phyloP scores from a whole-genome alignment of 2,329 filamentous ascomycete genomes.

The Pseudogymnoascus sp. region DNA sequence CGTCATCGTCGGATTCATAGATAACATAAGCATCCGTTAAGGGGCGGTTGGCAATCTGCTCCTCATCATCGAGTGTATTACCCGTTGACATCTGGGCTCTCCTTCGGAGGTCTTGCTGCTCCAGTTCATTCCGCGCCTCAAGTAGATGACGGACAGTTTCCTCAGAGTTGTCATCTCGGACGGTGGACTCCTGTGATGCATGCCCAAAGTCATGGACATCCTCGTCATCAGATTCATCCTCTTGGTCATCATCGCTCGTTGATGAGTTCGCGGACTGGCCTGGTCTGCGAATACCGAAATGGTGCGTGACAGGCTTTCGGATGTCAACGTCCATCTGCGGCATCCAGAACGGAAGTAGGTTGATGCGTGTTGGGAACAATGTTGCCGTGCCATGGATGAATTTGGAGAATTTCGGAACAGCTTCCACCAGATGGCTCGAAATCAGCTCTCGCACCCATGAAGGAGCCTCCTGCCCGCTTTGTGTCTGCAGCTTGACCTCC shows the following conservation, averaged over 20 bases:
- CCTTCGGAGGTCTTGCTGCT: conserved; percentile 18
- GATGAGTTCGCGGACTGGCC: conserved; percentile 69
- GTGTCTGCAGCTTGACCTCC: conserved; percentile 96
- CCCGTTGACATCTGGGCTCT: conserved; percentile 21
- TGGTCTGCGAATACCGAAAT: conserved; percentile 82
- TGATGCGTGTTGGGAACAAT: conserved; percentile 77
- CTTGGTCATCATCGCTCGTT: conserved; percentile 65
- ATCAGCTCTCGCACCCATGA: conserved; percentile 95
- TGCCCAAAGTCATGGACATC: conserved; percentile 20
- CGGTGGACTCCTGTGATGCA: conserved; percentile 11
- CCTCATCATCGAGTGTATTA: conserved; percentile 65
- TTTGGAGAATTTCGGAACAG: conserved; percentile 98
- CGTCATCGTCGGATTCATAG: conserved; percentile 86
- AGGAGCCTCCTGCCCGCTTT: conserved; percentile 87
- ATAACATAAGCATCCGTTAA: conserved; percentile 68
- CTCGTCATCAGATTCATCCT: conserved; percentile 59
- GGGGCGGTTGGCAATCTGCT: conserved; percentile 60
- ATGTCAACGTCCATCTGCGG: conserved; percentile 98
- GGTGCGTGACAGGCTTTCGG: conserved; percentile 78
- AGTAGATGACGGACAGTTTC: conserved; percentile 18
- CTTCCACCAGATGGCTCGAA: conserved; percentile 88
- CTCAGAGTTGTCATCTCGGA: conserved; percentile 14
- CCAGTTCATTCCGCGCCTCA: conserved; percentile 16
- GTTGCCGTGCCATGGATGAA: conserved; percentile 93
- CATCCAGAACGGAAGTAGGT: conserved; percentile 92